Evolutionary conservation across 2,329 filamentous ascomycete genomes (phyloP), one percentile per base, ranked within the genome.

Genomic region (Parastagonospora nodorum): DNA sequence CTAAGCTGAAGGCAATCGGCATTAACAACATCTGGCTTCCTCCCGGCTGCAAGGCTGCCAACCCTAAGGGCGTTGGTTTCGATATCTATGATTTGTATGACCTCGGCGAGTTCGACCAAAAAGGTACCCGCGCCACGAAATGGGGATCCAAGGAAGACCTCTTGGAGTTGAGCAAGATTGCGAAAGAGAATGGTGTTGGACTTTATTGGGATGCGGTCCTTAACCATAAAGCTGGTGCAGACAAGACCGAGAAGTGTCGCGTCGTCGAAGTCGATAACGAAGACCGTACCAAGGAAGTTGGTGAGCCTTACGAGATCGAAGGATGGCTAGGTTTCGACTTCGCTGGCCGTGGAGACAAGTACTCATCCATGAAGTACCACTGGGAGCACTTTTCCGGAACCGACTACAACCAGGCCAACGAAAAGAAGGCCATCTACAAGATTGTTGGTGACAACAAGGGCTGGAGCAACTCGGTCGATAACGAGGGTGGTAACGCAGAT

Each of bases 21-120:
- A 77, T 89, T 41, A 49, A 57, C 49, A 67, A 65, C 50, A 58
- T 74, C 42, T 89, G 87, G 87, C 80, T 90, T 5, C 88, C 88
- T 0, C 88, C 88, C 0, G 88, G 82, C 47, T 89, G 86, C 72
- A 90, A 90, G 74, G 86, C 82, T 0, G 82, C 83, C 51, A 79
- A 79, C 28, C 79, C 81, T 0, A 71, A 79, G 27, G 83, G 85
- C 15, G 89, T 88, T 61, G 88, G 88, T 54, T 80, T 80, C 63
- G 77, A 81, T 48, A 71, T 78, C 33, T 90, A 89, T 64, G 88
- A 90, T 64, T 72, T 90, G 11, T 88, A 85, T 60, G 86, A 88
- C 54, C 71, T 88, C 2, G 88, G 88, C 29, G 88, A 90, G 65
- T 90, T 90, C 60, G 82, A 89, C 36, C 86, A 89, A 64, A 90